phyloP scores from a whole-genome alignment of 2,329 filamentous ascomycete species.

The Fusarium sambucinum region DNA sequence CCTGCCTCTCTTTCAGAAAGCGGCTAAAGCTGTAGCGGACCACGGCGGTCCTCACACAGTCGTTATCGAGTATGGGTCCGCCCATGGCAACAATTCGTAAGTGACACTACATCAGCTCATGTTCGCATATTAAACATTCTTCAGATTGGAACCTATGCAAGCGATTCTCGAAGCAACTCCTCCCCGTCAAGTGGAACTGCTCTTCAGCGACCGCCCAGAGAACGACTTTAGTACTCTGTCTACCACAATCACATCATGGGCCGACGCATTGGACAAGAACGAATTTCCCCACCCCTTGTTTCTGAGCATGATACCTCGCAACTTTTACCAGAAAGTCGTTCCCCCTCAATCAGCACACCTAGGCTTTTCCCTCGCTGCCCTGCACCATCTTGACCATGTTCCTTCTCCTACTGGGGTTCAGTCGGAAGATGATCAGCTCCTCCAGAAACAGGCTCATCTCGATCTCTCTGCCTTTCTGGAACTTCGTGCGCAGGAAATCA shows the following conservation, averaged over 20 bases:
- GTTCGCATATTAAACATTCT: not conserved
- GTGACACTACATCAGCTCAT: fast-evolving
- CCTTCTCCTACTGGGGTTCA: not conserved
- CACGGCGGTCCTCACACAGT: not conserved
- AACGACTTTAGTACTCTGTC: slow-evolving; percentile 4
- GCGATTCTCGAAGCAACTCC: not conserved
- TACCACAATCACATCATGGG: not conserved
- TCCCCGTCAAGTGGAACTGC: not conserved
- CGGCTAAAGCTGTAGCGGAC: not conserved
- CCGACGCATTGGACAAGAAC: not conserved
- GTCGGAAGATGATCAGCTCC: not conserved
- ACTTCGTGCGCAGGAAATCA: slow-evolving; percentile 2
- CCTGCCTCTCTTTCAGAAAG: not conserved
- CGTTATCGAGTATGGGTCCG: slow-evolving; percentile 4
- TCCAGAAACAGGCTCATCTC: not conserved
- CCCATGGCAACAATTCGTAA: slow-evolving; percentile 9
- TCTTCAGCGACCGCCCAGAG: slow-evolving; percentile 6
- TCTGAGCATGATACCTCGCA: slow-evolving; percentile 2
- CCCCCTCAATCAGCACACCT: not conserved
- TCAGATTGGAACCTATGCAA: not conserved
- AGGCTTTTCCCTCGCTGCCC: not conserved
- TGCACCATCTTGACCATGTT: slow-evolving; percentile 8
- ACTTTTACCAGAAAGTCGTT: not conserved
- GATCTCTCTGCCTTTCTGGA: not conserved
- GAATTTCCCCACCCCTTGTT: not conserved